A percentile compares a stretch with the other conserved stretches of the same genome.
Conservation (phyloP, 225 moss, liverwort and hornwort genomes). For the Bryum argenteum region DNA sequence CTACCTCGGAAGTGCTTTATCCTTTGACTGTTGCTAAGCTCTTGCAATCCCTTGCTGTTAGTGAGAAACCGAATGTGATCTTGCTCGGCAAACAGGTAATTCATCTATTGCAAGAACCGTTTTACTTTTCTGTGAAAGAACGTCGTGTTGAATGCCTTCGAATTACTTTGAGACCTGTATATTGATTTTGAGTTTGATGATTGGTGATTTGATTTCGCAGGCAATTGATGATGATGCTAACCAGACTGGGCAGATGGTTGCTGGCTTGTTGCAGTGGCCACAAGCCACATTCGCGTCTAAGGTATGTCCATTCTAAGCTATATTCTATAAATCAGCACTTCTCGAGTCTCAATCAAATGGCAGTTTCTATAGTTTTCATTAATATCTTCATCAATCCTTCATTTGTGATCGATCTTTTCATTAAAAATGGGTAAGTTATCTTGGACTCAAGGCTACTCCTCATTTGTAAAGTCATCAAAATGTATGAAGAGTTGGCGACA, state of each 20-base stretch:
- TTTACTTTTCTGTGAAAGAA: too few relatives aligned
- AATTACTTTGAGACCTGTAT: too few relatives aligned
- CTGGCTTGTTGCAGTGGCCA: conserved; percentile 94
- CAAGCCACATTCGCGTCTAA: conserved; percentile 95
- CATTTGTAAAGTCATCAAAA: too few relatives aligned
- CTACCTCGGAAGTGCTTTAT: conserved; percentile 60
- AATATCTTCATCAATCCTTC: too few relatives aligned
- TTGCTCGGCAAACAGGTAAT: conserved; percentile 87
- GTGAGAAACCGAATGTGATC: conserved; percentile 69
- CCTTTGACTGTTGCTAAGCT: conserved; percentile 84
- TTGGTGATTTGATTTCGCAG: conserved; percentile 33
- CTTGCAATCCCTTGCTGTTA: conserved; percentile 60
- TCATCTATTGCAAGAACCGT: neutral
- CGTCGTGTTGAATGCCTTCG: too few relatives aligned
- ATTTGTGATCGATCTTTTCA: too few relatives aligned
- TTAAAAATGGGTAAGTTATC: too few relatives aligned
- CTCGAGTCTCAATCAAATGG: too few relatives aligned
- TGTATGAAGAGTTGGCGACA: too few relatives aligned
- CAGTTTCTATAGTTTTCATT: too few relatives aligned
- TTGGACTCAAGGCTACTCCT: too few relatives aligned
- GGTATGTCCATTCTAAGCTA: conserved; percentile 33
- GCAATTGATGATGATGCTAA: conserved; percentile 97
- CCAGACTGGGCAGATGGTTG: conserved; percentile 98
- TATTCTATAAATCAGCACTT: too few relatives aligned
- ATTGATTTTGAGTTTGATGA: neutral